These are phyloP conservation scores for Salix koriyanagi DNA, from an alignment of 345 rosid genomes.

Conservation along the genomic window DNA sequence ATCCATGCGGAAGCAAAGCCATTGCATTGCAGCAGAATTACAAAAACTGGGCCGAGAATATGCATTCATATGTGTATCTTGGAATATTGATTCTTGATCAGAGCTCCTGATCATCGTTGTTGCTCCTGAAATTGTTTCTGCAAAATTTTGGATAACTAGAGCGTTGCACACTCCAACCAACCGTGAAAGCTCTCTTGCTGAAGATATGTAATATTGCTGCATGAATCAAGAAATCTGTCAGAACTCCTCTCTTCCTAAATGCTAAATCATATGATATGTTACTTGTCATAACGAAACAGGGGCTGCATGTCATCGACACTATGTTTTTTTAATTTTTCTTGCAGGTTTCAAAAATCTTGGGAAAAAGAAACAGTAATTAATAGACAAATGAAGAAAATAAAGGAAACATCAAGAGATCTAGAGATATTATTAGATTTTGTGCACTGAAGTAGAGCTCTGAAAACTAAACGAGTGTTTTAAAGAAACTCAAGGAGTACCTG, in stretches of 20 bases:
- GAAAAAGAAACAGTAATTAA: too few species aligned
- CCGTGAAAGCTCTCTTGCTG: slow-evolving; percentile 69
- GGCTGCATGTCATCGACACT: too few species aligned
- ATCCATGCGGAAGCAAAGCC: too few species aligned
- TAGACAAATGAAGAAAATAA: not conserved
- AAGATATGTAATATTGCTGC: slow-evolving; percentile 59
- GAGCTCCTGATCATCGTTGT: slow-evolving; percentile 67
- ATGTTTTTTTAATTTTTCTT: too few species aligned
- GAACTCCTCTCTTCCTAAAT: not conserved
- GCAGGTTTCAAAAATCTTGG: too few species aligned
- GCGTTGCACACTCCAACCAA: slow-evolving; percentile 64
- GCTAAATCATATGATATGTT: not conserved
- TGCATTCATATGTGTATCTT: not conserved
- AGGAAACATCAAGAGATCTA: not conserved
- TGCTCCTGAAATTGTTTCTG: slow-evolving; percentile 71
- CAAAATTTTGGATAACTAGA: slow-evolving; percentile 64
- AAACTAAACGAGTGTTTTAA: not conserved
- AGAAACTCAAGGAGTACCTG: slow-evolving; percentile 44
- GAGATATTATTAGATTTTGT: not conserved
- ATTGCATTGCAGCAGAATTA: too few species aligned
- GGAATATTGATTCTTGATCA: slow-evolving; percentile 63
- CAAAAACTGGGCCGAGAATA: too few species aligned
- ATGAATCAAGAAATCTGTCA: not conserved
- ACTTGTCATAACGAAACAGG: not conserved
- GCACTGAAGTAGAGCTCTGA: not conserved